Evolutionary conservation across 257 asterid genomes (phyloP), one percentile per base, ranked within the genome.

Genomic region (Ilex asprella): DNA sequence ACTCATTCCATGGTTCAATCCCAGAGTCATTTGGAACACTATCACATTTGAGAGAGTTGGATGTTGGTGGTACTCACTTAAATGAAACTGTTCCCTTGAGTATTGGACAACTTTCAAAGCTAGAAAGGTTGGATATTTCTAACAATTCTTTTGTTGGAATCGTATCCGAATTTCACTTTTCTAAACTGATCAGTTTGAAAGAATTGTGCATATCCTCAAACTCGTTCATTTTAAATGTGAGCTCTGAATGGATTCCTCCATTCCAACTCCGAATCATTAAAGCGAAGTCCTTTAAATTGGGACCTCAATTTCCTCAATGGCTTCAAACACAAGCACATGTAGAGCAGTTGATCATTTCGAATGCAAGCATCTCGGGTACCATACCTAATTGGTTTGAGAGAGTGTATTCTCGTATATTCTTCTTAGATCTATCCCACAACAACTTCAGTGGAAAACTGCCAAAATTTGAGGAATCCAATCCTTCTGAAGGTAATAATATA

Each of bases 301-400:
- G 76, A 11, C 68, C 76, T 15, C 64, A 10, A 2, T 66, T 72
- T 47, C 76, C 72, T 50, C 57, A 39, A 11, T 72, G 72, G 76
- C 67, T 72, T 39, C 63, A 50, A 29, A 66, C 72, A 8, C 72
- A 72, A 10, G 35, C 21, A 3, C 43, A n/a, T 0, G 61, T 72
- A 1, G 30, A 30, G 12, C 39, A n/a, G 31, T 16, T 72, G 32
- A 30, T 39, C 16, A 55, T 72, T 53, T 56, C 72, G 15, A 60
- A 60, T 39, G 64, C 72, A 32, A 57, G 68, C 60, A 72, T 72
- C 11, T 47, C 64, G 12, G 76, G 49, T 27, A 16, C 54, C 15
- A 3, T 66, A 3, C 76, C 76, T 11, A 39, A 41, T 50, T 71
- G 76, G 71, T 71, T 71, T 55, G 60, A 65, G 59, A 31, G 6